Percentiles rank a stretch among this genome's conserved stretches.
Evolutionary conservation across 805 yeast genomes (phyloP).

Genomic region (Candida sakaeoensis): DNA sequence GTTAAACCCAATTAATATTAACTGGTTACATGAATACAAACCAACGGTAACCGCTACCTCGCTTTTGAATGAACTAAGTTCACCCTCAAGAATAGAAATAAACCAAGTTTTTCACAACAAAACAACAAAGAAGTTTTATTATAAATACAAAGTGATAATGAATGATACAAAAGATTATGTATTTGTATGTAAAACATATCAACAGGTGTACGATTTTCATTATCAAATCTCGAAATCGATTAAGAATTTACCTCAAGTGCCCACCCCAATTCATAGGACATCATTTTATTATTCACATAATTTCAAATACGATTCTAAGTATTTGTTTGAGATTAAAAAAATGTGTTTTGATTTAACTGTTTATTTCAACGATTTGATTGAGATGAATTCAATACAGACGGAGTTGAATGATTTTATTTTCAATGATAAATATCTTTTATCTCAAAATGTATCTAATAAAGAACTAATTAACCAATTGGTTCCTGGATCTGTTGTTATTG

Average conservation of each 20-base stretch:
- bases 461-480: background rate
- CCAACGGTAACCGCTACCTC: conserved; percentile 1
- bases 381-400: conserved; percentile 6
- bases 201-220: conserved; percentile 36
- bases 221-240: conserved; percentile 10
- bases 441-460: background rate
- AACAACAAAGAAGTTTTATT: conserved; percentile 26
- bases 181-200: conserved; percentile 28
- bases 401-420: conserved; percentile 12
- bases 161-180: conserved; percentile 14
- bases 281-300: conserved; percentile 3
- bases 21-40: conserved; percentile 26
- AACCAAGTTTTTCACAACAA: conserved; percentile 25
- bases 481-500: conserved; percentile 1
- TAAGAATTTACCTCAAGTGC: conserved; percentile 22
- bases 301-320: conserved; percentile 12
- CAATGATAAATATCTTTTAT: background rate
- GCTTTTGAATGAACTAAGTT: conserved; percentile 13
- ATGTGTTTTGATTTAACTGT: conserved; percentile 23
- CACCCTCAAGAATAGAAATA: conserved; percentile 16
- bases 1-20: conserved; percentile 26
- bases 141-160: conserved; percentile 25
- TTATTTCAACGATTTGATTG: conserved; percentile 21
- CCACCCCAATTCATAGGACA: conserved; percentile 21
- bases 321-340: conserved; percentile 15